These are phyloP conservation scores for Colletotrichum coccodes DNA, from an alignment of 2,329 filamentous ascomycete genomes.

Conservation along the genomic window DNA sequence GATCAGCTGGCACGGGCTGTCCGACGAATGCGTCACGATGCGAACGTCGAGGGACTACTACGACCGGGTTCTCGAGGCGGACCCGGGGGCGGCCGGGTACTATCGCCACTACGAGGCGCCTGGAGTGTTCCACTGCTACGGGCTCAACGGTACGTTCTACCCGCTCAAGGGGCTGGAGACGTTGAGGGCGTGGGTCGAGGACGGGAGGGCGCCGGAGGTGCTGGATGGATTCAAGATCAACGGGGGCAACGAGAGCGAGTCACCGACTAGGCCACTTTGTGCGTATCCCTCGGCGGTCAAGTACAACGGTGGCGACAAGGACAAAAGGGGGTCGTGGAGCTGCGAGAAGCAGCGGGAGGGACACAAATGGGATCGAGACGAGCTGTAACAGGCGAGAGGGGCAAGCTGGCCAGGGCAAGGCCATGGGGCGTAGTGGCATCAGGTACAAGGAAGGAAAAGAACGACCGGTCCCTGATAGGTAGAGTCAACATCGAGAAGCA, in stretches of 20 bases:
- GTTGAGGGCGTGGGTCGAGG: constrained; percentile 29
- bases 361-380: background rate
- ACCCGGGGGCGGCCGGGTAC: constrained; percentile 46
- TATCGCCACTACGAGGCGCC: constrained; percentile 62
- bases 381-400: no score
- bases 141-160: constrained; percentile 25
- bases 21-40: constrained; percentile 50
- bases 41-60: constrained; percentile 45
- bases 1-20: constrained; percentile 53
- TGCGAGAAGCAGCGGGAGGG: constrained; percentile 6
- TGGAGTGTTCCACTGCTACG: constrained; percentile 60
- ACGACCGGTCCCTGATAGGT: background rate
- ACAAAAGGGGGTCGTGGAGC: constrained; percentile 12
- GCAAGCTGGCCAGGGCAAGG: no score
- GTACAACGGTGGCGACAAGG: constrained; percentile 21
- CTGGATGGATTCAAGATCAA: constrained; percentile 24
- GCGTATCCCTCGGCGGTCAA: constrained; percentile 14
- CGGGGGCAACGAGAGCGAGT: constrained; percentile 26
- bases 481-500: background rate
- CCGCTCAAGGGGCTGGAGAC: constrained; percentile 27
- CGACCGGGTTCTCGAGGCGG: constrained; percentile 25
- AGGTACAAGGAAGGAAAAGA: background rate
- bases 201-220: constrained; percentile 4
- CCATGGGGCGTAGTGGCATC: background rate
- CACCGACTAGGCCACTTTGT: constrained; percentile 26